Percentiles rank a stretch among this genome's conserved stretches.
These are phyloP conservation scores for Zymoseptoria pseudotritici DNA, from an alignment of 2,329 filamentous ascomycete genomes.

Conservation along the genomic window DNA sequence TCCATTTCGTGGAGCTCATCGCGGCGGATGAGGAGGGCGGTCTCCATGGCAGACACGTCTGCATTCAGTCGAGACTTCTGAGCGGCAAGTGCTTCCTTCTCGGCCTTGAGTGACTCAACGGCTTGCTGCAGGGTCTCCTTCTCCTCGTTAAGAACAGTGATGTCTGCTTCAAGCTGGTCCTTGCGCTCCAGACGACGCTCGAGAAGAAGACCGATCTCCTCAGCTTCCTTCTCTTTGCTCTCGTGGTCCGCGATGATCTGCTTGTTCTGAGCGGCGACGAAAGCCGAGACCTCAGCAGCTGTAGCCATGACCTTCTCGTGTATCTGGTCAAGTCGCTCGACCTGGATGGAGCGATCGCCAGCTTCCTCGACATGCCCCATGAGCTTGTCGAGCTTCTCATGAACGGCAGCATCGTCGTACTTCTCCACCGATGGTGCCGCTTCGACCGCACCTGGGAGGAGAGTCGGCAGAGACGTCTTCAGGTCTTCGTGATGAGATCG, in stretches of 20 bases:
- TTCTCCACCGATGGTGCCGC: slow-evolving; percentile 44
- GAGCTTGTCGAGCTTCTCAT: slow-evolving; percentile 44
- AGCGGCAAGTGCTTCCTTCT: slow-evolving; percentile 66
- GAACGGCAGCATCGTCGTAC: slow-evolving; percentile 52
- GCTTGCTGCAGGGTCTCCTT: slow-evolving; percentile 43
- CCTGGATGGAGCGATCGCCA: slow-evolving; percentile 62
- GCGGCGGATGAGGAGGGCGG: slow-evolving; percentile 75
- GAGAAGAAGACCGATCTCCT: slow-evolving; percentile 72
- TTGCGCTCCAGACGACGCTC: slow-evolving; percentile 66
- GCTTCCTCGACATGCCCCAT: slow-evolving; percentile 59
- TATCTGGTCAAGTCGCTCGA: slow-evolving; percentile 80
- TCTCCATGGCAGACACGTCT: slow-evolving; percentile 86
- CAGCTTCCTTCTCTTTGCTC: slow-evolving; percentile 67
- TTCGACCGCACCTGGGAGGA: slow-evolving; percentile 36
- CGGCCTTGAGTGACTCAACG: slow-evolving; percentile 53
- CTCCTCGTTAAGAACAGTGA: slow-evolving; percentile 39
- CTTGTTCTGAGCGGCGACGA: slow-evolving; percentile 68
- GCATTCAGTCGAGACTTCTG: slow-evolving; percentile 75
- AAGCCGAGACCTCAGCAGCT: slow-evolving; percentile 74
- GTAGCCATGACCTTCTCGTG: slow-evolving; percentile 80
- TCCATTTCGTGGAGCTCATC: slow-evolving; percentile 93
- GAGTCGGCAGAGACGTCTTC: slow-evolving; percentile 36
- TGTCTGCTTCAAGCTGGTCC: slow-evolving; percentile 47
- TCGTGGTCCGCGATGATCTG: slow-evolving; percentile 71
- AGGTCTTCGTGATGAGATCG: slow-evolving; percentile 37